These are phyloP conservation scores for Tulasnella sp. DNA, from an alignment of 768 basidiomycete genomes.

Conservation along the genomic window DNA sequence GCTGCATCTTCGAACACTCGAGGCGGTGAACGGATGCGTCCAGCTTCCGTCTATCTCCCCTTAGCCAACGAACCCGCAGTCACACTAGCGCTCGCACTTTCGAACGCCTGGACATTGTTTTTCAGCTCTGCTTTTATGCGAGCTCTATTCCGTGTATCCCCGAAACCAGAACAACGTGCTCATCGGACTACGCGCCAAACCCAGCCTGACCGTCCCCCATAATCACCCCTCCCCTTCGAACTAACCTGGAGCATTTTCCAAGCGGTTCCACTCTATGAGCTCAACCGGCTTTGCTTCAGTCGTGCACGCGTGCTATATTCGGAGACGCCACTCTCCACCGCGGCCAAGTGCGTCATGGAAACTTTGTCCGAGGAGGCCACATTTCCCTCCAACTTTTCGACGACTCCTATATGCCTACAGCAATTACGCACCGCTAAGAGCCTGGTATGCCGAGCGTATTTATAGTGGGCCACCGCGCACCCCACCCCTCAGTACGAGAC, in stretches of 20 bases:
- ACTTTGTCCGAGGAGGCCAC: neutral
- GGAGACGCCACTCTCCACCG: neutral
- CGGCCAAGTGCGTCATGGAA: neutral
- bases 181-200: too few species aligned
- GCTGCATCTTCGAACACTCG: too few species aligned
- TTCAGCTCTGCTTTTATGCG: too few species aligned
- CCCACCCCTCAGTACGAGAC: neutral
- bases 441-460: neutral
- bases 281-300: neutral
- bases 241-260: neutral
- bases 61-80: too few species aligned
- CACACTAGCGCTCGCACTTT: too few species aligned
- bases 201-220: neutral
- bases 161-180: too few species aligned
- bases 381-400: neutral
- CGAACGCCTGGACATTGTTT: too few species aligned
- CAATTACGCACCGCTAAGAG: neutral
- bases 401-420: neutral
- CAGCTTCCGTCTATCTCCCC: too few species aligned
- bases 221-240: neutral
- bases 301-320: neutral
- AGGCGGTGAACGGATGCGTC: too few species aligned
- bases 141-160: too few species aligned
- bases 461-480: neutral
- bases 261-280: neutral